These are phyloP conservation scores for Ogataea nitratoaversa DNA, from an alignment of 805 yeast genomes.

Conservation along the genomic window DNA sequence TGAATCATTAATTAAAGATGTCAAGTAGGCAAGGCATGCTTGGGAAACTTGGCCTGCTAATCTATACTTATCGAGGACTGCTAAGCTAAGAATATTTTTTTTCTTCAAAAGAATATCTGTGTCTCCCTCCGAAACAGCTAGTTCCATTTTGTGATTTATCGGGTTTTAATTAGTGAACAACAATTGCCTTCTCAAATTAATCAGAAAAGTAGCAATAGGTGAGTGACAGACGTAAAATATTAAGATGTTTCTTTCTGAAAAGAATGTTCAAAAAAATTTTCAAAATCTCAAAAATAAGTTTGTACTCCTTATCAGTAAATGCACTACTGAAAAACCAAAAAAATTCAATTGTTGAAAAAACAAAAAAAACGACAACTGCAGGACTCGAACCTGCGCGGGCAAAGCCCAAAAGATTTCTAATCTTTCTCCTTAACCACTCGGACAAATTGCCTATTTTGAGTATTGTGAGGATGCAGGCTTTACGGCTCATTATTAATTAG, in stretches of 20 bases:
- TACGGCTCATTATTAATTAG: not conserved
- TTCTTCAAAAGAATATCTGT: constrained; percentile 67
- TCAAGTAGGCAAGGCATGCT: constrained; percentile 67
- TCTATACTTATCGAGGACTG: constrained; percentile 76
- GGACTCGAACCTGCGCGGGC: constrained; percentile 64
- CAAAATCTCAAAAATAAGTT: too few species aligned
- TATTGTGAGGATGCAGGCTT: not conserved
- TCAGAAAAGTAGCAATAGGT: too few species aligned
- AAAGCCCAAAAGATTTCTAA: constrained; percentile 57
- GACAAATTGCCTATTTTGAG: constrained; percentile 41
- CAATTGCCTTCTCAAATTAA: too few species aligned
- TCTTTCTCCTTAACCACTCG: constrained; percentile 58
- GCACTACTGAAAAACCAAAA: not conserved
- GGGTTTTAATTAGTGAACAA: too few species aligned
- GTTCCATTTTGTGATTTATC: too few species aligned
- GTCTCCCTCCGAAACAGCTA: constrained; percentile 72
- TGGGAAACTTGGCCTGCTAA: constrained; percentile 87
- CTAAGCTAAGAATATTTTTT: constrained; percentile 60
- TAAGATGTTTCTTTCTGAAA: too few species aligned
- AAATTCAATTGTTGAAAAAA: not conserved
- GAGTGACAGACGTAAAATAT: too few species aligned
- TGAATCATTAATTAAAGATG: constrained; percentile 63
- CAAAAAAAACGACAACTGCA: constrained; percentile 44
- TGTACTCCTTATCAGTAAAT: too few species aligned
- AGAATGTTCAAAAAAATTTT: too few species aligned